Conservation (phyloP, 441 rosid species). For the Gossypium gossypioides region DNA sequence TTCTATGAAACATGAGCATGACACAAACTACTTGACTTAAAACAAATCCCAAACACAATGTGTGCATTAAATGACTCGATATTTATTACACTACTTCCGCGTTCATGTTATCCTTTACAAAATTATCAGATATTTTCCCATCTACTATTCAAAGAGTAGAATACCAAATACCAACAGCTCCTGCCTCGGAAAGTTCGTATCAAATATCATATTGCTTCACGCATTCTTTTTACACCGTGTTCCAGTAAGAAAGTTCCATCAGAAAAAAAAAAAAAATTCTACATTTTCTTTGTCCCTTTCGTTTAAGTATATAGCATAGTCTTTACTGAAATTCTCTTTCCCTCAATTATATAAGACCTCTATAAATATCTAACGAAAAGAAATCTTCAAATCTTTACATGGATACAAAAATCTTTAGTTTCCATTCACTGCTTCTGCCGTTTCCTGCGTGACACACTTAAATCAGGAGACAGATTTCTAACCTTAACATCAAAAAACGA, state of each 20-base stretch:
- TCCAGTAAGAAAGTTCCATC: background rate
- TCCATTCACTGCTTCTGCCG: conserved; percentile 27
- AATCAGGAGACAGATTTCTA: background rate
- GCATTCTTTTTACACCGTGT: background rate
- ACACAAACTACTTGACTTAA: no score
- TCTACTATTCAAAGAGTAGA: no score
- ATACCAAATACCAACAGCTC: no score
- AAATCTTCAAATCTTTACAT: conserved; percentile 6
- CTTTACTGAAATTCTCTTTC: conserved; percentile 6
- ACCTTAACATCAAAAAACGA: background rate
- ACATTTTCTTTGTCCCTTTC: background rate
- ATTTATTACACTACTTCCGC: no score
- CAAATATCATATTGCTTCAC: no score
- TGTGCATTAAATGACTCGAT: no score
- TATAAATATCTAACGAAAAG: conserved; percentile 11
- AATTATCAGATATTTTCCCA: no score
- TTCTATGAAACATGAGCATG: no score
- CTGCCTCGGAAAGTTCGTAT: no score
- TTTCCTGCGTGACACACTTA: conserved; percentile 27
- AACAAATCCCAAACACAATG: no score
- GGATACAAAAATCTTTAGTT: conserved; percentile 16
- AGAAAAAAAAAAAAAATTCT: background rate
- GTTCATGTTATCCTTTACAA: no score
- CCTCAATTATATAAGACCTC: conserved; percentile 17
- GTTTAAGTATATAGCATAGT: background rate